Percentiles rank a stretch among this genome's conserved stretches.
Evolutionary conservation across 2,329 filamentous ascomycete species (phyloP).

Genomic region (Fusarium newnesense): DNA sequence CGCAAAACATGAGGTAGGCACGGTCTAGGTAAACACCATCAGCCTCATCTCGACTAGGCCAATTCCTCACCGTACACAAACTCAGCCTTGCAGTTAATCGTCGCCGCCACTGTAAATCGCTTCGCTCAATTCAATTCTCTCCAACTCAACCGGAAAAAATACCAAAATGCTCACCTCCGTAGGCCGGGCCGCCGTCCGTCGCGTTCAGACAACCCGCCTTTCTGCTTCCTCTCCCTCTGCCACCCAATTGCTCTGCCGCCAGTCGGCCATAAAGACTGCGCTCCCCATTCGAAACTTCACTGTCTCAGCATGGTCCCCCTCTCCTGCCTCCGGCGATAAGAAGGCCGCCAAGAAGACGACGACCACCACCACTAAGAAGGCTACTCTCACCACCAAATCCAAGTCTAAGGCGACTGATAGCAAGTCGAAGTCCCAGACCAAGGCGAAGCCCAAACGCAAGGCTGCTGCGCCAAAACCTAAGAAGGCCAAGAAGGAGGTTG

Average conservation of each 20-base stretch:
- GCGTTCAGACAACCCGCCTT: constrained; percentile 43
- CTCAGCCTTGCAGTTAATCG: constrained; percentile 4
- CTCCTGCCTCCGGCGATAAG: constrained; percentile 38
- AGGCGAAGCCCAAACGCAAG: constrained; percentile 43
- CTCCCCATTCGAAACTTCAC: constrained; percentile 47
- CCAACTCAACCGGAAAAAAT: neutral
- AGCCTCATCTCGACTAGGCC: constrained; percentile 20
- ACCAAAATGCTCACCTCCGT: constrained; percentile 55
- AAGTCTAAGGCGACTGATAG: constrained; percentile 35
- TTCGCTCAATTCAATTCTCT: neutral
- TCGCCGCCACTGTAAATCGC: neutral
- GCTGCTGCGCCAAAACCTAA: constrained; percentile 44
- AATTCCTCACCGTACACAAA: constrained; percentile 20
- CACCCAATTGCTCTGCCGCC: constrained; percentile 37
- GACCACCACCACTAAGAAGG: constrained; percentile 25
- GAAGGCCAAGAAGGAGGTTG: constrained; percentile 49
- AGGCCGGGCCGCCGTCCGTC: constrained; percentile 52
- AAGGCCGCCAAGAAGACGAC: constrained; percentile 34
- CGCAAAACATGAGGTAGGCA: constrained; percentile 25
- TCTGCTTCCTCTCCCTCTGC: constrained; percentile 38
- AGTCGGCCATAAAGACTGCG: constrained; percentile 24
- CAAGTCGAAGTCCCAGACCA: constrained; percentile 45
- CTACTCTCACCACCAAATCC: constrained; percentile 32
- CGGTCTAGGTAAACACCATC: constrained; percentile 25
- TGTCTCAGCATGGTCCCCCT: constrained; percentile 44